These are phyloP conservation scores for Stylosanthes scabra DNA, from an alignment of 331 rosid species.

Conservation along the genomic window DNA sequence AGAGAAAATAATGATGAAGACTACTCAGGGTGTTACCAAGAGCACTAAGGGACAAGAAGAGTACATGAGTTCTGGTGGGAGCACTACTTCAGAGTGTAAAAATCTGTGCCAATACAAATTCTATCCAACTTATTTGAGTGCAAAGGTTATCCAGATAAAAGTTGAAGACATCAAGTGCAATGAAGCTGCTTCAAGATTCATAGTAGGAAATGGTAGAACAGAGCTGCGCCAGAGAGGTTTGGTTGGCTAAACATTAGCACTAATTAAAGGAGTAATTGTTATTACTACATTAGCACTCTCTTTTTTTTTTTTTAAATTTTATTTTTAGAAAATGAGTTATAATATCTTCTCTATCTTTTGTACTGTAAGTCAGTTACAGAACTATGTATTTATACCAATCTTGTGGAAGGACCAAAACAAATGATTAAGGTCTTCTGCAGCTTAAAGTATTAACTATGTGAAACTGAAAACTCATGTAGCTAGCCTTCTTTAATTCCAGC, in stretches of 20 bases:
- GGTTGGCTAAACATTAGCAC: constrained; percentile 25
- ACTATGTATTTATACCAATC: constrained; percentile 18
- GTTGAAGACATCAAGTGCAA: constrained; percentile 42
- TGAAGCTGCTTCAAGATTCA: constrained; percentile 44
- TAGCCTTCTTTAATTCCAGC: too few relatives aligned
- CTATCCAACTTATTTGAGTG: constrained; percentile 43
- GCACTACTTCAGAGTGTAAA: constrained; percentile 23
- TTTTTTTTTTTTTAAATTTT: neutral
- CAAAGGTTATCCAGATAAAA: constrained; percentile 40
- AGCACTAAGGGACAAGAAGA: neutral
- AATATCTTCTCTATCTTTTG: neutral
- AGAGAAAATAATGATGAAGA: constrained; percentile 31
- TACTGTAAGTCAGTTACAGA: neutral
- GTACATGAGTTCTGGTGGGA: constrained; percentile 9
- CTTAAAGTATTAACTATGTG: too few relatives aligned
- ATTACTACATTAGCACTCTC: neutral
- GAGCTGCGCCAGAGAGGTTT: constrained; percentile 33
- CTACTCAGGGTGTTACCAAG: constrained; percentile 26
- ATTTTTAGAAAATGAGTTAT: neutral
- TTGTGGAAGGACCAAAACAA: neutral
- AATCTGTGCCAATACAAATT: constrained; percentile 43
- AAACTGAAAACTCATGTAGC: too few relatives aligned
- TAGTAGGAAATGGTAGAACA: constrained; percentile 23
- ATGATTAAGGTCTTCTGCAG: constrained; percentile 20
- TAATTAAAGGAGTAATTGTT: neutral